Evolutionary conservation across 495 filamentous ascomycete species (phyloP), one percentile per base, ranked within the genome.

Genomic region (Penicillium arizonense): DNA sequence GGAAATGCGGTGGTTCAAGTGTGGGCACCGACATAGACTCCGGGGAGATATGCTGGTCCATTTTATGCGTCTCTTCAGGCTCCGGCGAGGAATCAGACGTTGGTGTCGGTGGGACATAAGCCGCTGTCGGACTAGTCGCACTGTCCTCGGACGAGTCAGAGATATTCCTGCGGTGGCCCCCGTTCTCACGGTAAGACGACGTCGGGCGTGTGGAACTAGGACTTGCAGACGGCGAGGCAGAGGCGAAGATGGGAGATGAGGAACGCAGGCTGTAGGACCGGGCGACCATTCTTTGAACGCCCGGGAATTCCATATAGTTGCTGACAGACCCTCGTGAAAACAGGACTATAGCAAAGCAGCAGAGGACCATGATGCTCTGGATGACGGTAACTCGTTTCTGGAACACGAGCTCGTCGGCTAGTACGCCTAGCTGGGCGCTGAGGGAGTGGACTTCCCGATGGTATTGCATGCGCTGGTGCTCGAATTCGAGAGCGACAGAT

Each of bases 381-480:
- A 96, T 77, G 55, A 96, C 90, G 20, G 87, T 86, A 77, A 98
- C 91, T 36, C 94, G 83, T 68, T 96, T 96, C 71, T 97, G 94
- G 68, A 94, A 96, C 40, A 96, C 86, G 18, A 98, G 79, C 68
- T 98, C 94, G 56, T 98, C 93, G 18, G 93, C 92, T 2, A 98
- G 78, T 21, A 97, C 78, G 52, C 83, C 87, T 39, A 98, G 80
- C 32, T 93, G 85, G n/a, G 81, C 66, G 56, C 81, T 87, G n/a
- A 97, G 75, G 13, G 90, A 90, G 39, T 87, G 74, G 41, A 95
- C 84, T 65, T 98, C 94, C 33, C 82, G 78, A 59, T 89, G 80
- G 23, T 87, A 86, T 59, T 90, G 87, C 53, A 91, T 82, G 24
- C 90, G 84, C 64, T 96, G 91, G 24, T 83, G 84, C 67, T 95